Evolutionary conservation across 768 basidiomycete genomes (phyloP), one percentile per base, ranked within the genome.

Genomic region (Russula griseocarnosa): DNA sequence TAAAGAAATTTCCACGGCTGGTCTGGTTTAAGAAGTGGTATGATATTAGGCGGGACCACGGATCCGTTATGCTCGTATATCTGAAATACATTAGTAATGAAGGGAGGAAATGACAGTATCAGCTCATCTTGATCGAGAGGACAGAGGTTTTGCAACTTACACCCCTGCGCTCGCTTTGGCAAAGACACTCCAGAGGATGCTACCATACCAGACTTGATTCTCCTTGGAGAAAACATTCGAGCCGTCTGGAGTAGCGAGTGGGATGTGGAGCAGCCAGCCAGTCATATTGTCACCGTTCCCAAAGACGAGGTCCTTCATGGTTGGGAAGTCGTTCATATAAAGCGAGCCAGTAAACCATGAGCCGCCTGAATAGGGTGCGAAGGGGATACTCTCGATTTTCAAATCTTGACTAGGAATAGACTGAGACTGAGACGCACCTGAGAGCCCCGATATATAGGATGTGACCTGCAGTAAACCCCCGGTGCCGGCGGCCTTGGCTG

Each of bases 21-120:
- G 88, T 90, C 57, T 83, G 82, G 69, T 85, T 88, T 62, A 87
- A 74, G 69, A 90, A 90, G 71, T 92, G 90, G 66, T 87, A 86
- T 1, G 86, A 81, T 38, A 91, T 79, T 71, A 85, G 81, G 1
- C 86, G 82, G 0, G 80, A 76, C 80, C 85, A 89, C 7, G 83
- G 75, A 70, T 90, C 88, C 1, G 82, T 82, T 51, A 88, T 62
- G 60, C 86, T 86, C 22, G 84, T 86, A 70, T 86, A 81, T 46
- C 86, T 87, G 65, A 44, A 1, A 49, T 8, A 54, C 54, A 40
- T 61, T 1, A 36, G 36, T 36, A 42, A 20, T 5, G 6, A 7
- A 10, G 4, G 24, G 10, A 24, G 14, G 22, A n/a, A 18, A 13
- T 49, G 3, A 55, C 49, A 20, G 24, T 44, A 7, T 62, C 38